Percentiles rank a stretch among this genome's conserved stretches.
These are phyloP conservation scores for Raphidocelis subcapitata DNA, from an alignment of 139 green algal genomes.

Conservation along the genomic window DNA sequence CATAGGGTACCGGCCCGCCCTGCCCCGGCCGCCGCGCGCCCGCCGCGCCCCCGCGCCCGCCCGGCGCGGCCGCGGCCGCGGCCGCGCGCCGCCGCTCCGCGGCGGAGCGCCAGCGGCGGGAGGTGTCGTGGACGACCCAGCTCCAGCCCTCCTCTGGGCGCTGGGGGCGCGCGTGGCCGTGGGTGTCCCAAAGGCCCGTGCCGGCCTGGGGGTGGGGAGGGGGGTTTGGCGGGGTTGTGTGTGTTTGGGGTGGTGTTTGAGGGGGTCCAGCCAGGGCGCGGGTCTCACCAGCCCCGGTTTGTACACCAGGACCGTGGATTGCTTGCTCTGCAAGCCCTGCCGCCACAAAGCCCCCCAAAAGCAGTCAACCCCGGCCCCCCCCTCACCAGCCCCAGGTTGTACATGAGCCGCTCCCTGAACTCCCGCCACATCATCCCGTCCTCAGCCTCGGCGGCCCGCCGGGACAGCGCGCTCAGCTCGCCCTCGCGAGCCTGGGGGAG, in stretches of 20 bases:
- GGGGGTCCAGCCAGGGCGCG: too few relatives aligned
- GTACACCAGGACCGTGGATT: too few relatives aligned
- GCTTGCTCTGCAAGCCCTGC: too few relatives aligned
- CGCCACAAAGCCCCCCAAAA: too few relatives aligned
- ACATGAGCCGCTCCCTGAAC: constrained; percentile 41
- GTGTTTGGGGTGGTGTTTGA: too few relatives aligned
- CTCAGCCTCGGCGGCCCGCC: constrained; percentile 23
- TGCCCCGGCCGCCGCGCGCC: not conserved
- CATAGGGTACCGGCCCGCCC: not conserved
- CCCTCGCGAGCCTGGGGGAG: constrained; percentile 18
- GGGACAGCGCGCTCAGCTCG: constrained; percentile 36
- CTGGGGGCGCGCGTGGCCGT: not conserved
- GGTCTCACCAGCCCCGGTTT: too few relatives aligned
- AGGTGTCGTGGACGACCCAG: constrained; percentile 1
- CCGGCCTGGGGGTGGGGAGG: not conserved
- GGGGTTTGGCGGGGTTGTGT: too few relatives aligned
- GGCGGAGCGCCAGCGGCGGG: not conserved
- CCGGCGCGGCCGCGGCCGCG: too few relatives aligned
- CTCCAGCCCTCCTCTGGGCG: constrained; percentile 1
- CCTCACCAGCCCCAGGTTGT: constrained; percentile 57
- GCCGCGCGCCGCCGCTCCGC: not conserved
- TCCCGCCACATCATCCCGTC: constrained; percentile 30
- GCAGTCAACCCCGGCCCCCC: not conserved
- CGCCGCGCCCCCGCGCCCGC: too few relatives aligned
- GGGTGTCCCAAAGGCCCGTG: not conserved